Conservation (phyloP, 768 basidiomycete species). For the Boletellus ananas region DNA sequence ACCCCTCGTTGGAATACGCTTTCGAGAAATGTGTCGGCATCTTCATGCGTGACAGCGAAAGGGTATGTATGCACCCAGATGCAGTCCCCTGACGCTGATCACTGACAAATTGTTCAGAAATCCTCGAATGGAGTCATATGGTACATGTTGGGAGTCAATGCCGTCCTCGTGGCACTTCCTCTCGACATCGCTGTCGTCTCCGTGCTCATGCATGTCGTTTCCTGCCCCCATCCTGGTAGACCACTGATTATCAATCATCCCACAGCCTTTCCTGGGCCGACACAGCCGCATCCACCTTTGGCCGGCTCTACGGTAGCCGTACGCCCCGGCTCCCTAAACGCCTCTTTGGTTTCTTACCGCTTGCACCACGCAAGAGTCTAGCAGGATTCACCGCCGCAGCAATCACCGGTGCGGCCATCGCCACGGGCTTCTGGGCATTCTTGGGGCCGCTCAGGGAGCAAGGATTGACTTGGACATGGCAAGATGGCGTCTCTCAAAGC, state of each 20-base stretch:
- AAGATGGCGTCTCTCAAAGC: conserved; percentile 40
- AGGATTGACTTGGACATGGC: conserved; percentile 56
- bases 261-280: conserved; percentile 91
- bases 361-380: conserved; percentile 79
- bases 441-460: conserved; percentile 46
- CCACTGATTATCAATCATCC: background rate
- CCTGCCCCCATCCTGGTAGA: background rate
- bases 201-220: conserved; percentile 73
- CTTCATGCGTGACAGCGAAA: conserved; percentile 88
- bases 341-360: conserved; percentile 49
- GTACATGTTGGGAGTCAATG: conserved; percentile 86
- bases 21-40: conserved; percentile 75
- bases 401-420: conserved; percentile 65
- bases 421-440: conserved; percentile 68
- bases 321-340: conserved; percentile 59
- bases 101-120: conserved; percentile 30
- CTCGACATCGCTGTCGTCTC: conserved; percentile 86
- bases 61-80: conserved; percentile 37
- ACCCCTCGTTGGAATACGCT: conserved; percentile 55
- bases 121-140: conserved; percentile 80
- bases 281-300: conserved; percentile 89
- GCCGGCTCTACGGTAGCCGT: conserved; percentile 73
- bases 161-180: conserved; percentile 72
- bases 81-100: background rate
- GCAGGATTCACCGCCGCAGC: conserved; percentile 81